Evolutionary conservation across 768 basidiomycete species (phyloP), one percentile per base, ranked within the genome.

Genomic region (Bullera alba): DNA sequence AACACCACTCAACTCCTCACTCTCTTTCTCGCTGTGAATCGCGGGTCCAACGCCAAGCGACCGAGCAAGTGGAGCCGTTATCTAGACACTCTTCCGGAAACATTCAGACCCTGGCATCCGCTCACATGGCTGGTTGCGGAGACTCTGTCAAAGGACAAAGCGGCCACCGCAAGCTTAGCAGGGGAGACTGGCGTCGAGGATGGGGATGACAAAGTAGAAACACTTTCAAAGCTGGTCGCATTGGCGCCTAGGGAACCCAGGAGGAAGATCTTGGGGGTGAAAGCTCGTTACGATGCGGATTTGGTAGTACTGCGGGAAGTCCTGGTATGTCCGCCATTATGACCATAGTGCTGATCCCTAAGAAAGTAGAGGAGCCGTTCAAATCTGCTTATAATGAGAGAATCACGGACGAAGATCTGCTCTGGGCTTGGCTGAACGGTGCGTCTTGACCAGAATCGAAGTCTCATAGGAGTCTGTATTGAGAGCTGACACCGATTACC

Each of bases 381-480:
- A 45, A 44, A 3, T 43, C 47, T 12, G 16, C 36, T 51, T 7
- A 52, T 50, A 12, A n/a, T n/a, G 37, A 51, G 4, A 42, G 54
- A 7, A 34, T 65, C 7, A 61, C 62, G n/a, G 39, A 41, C 16
- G 70, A 65, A 29, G 78, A 83, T 59, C 87, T 81, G 57, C 69
- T 87, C 2, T 95, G 92, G 89, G 89, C 80, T 1, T 97, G 92
- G 91, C 77, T 96, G 8, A 92, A 83, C 64, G 88, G 91, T 86
- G 58, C 51, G 77, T 67, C 34, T 19, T 30, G 43, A 47, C 30
- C 2, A 12, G 2, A 16, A 42, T 34, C 22, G 28, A 27, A 19
- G 44, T 25, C 47, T 25, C 8, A 5, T 21, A 23, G 26, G 39
- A 25, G 25, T 38, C 46, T 19, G 17, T 17, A 16, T 15, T 26